These are phyloP conservation scores for Raphanus hybrid DNA, from an alignment of 441 rosid species.

Conservation along the genomic window DNA sequence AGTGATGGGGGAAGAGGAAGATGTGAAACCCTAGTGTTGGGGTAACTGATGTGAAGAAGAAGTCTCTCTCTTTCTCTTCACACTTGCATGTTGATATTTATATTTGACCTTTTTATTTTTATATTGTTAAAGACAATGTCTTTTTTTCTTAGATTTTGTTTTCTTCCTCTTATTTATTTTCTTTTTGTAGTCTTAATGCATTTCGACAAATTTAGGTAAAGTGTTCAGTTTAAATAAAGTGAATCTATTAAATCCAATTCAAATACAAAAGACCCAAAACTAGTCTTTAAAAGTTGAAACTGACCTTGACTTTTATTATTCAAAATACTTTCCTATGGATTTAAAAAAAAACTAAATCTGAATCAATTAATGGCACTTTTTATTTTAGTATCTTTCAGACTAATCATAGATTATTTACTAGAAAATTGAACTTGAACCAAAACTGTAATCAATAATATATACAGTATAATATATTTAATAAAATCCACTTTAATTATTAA, in stretches of 20 bases:
- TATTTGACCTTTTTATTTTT: not conserved
- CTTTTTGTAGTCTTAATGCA: not conserved
- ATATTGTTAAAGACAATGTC: slow-evolving; percentile 7
- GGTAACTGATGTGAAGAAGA: slow-evolving; percentile 27
- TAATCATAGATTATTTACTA: not conserved
- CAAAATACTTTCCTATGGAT: not conserved
- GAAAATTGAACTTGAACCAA: not conserved
- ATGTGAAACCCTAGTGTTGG: slow-evolving; percentile 55
- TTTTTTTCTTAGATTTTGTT: not conserved
- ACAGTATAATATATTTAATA: not conserved
- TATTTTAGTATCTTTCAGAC: slow-evolving; percentile 2
- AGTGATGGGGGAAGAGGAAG: slow-evolving; percentile 28
- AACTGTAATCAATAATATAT: not conserved
- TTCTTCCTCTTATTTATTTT: slow-evolving; percentile 17
- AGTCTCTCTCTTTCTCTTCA: slow-evolving; percentile 16
- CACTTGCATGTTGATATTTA: slow-evolving; percentile 41
- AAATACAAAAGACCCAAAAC: slow-evolving; percentile 27
- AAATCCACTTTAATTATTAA: not conserved
- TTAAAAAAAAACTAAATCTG: slow-evolving; percentile 9
- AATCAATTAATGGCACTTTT: not conserved
- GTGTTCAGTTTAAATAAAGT: slow-evolving; percentile 9
- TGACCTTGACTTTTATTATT: slow-evolving; percentile 7
- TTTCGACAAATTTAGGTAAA: slow-evolving; percentile 24
- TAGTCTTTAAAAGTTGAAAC: not conserved
- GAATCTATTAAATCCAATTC: slow-evolving; percentile 19